Evolutionary conservation across 495 filamentous ascomycete species (phyloP), one percentile per base, ranked within the genome.

Genomic region (Niebla homalea): DNA sequence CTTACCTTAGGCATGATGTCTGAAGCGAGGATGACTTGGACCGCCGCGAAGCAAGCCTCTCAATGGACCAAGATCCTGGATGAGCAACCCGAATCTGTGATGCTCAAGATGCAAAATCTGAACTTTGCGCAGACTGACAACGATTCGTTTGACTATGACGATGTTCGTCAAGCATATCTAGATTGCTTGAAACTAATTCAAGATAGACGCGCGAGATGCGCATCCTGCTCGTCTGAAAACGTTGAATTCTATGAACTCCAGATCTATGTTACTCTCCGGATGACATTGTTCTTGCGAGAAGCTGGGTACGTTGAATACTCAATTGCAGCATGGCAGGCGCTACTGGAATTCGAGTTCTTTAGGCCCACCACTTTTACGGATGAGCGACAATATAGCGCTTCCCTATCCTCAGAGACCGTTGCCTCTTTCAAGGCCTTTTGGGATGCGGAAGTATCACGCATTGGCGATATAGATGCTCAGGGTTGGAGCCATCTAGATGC

Each of bases 401-500:
- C n/a, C n/a, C n/a, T n/a, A 32, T 32, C 29, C 29, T 32, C 29
- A 53, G 23, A 40, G 54, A 7, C 38, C 53, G 53, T 77, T 0
- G 56, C 69, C n/a, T 61, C 60, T n/a, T 83, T 93, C 46, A 60
- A 71, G 23, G 69, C 75, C 8, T 95, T 89, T 55, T 98, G 92
- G 92, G 87, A 94, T 46, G 85, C 79, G 36, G 92, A 96, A 59
- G 72, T 80, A 6, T 67, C 83, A 3, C 79, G 89, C 7, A 75
- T 94, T 48, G 92, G 92, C 4, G 92, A 97, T 62, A 57, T 63
- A 5, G 70, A 67, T 4, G 81, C 85, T 29, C 66, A 72, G 25
- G 89, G 87, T 15, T 95, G 90, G 89, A 62, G 59, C 19, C 60
- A 66, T 20, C 82, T 75, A 64, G 59, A 59, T 32, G 64, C 62